Evolutionary conservation across 371 early-diverging fungal species (phyloP), one percentile per base, ranked within the genome.

Genomic region (Apophysomyces elegans): DNA sequence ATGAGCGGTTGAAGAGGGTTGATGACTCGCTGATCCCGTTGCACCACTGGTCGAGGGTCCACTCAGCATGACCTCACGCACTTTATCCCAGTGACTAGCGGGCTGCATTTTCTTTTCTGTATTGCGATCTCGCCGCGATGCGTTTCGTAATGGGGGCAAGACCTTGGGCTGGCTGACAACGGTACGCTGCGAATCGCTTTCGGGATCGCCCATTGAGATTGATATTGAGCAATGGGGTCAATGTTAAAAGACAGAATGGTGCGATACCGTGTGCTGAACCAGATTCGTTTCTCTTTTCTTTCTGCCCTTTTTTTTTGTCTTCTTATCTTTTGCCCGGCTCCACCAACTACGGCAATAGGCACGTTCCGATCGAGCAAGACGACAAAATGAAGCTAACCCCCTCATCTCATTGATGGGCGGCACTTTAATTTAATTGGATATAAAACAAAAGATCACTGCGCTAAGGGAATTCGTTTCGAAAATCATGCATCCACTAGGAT

Each of bases 31-130:
- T 9, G 58, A 45, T 6, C 47, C 61, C 0, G 68, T 68, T 12
- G 64, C 59, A 12, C 50, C 38, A 14, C 56, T 60, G 44, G 64
- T 46, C 61, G 63, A 59, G 7, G 68, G 5, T 9, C 54, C 35
- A n/a, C 14, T 12, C 7, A 35, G 7, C 54, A 26, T 63, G 54
- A 56, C 47, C 18, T 56, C 38, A 12, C 56, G 56, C 38, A 37
- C 46, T 41, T 63, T 54, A 36, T 62, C 46, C 61, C 35, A 45
- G 26, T 45, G 12, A 12, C n/a, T 36, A 44, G 16, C 56, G 50
- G 38, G 54, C 16, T 63, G 46, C 43, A 12, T 21, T 37, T 57
- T 41, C 16, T 57, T 56, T 6, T 63, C 56, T n/a, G 37, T 26
- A 39, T 37, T 64, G 32, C 32, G 43, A 37, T 58, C 56, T 35